Evolutionary conservation across 2,329 filamentous ascomycete species (phyloP).

Genomic region (Ascocoryne sarcoides): DNA sequence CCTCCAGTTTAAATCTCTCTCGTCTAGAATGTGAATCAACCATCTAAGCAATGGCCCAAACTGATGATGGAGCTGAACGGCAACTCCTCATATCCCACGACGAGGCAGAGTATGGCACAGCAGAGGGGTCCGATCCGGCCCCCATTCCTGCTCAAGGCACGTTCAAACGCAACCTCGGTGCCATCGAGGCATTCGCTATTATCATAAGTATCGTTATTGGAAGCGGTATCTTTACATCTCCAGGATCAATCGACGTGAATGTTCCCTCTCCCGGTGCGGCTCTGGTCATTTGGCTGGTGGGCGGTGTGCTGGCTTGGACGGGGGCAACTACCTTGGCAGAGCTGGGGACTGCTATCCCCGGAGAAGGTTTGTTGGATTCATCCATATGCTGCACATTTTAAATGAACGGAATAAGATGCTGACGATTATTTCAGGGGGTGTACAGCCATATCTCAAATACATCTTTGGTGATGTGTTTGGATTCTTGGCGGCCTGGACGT

Average conservation of each 20-base stretch:
- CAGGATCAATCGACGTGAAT: conserved; percentile 53
- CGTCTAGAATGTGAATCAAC: no score
- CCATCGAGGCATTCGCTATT: conserved; percentile 46
- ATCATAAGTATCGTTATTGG: conserved; percentile 57
- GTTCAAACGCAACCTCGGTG: conserved; percentile 38
- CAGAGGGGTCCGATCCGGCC: background rate
- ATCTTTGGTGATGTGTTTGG: conserved; percentile 52
- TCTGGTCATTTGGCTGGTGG: conserved; percentile 51
- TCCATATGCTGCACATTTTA: background rate
- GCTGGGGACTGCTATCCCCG: conserved; percentile 53
- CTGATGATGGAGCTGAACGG: background rate
- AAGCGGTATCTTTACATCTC: conserved; percentile 56
- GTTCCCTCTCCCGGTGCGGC: conserved; percentile 52
- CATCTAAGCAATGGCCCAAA: background rate
- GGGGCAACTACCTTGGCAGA: conserved; percentile 54
- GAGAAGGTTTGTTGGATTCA: conserved; percentile 37
- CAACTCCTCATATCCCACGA: background rate
- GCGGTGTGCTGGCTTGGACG: conserved; percentile 54
- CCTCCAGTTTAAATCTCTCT: no score
- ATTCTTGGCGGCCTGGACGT: conserved; percentile 58
- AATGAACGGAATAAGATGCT: conserved; percentile 5
- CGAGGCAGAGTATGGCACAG: conserved; percentile 3
- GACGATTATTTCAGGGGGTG: conserved; percentile 36
- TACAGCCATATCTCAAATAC: conserved; percentile 53
- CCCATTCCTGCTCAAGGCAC: conserved; percentile 12